Conservation (phyloP, 768 basidiomycete species). For the Russula ochroleuca region DNA sequence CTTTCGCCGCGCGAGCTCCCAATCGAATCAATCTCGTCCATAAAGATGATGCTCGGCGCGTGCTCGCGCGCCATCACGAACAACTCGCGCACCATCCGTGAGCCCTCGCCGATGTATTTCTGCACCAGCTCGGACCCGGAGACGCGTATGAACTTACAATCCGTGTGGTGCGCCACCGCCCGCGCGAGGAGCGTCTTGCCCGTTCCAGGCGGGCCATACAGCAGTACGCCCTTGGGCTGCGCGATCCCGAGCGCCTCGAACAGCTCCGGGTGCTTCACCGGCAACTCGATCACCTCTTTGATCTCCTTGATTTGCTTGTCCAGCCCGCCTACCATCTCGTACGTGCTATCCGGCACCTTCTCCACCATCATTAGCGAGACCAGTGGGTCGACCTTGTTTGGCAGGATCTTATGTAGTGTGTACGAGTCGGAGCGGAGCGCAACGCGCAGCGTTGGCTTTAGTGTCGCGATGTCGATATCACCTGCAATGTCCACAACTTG, state of each 20-base stretch:
- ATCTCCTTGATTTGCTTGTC: conserved; percentile 99
- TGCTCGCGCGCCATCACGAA: conserved; percentile 99
- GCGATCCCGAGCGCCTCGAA: conserved; percentile 96
- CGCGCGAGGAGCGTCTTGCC: conserved; percentile 94
- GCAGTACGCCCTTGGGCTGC: conserved; percentile 92
- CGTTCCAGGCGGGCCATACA: conserved; percentile 95
- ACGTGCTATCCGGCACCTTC: conserved; percentile 98
- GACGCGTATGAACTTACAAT: conserved; percentile 96
- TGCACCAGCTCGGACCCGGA: conserved; percentile 92
- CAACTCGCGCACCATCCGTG: conserved; percentile 92
- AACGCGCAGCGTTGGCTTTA: conserved; percentile 86
- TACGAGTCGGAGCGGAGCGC: conserved; percentile 96
- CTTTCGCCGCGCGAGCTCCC: conserved; percentile 86
- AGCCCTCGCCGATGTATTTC: conserved; percentile 98
- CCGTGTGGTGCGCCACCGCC: conserved; percentile 95
- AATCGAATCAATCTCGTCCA: conserved; percentile 99
- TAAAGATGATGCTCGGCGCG: conserved; percentile 97
- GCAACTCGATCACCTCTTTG: conserved; percentile 97
- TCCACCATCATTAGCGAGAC: conserved; percentile 99
- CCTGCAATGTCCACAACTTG: conserved; percentile 90
- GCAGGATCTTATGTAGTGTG: conserved; percentile 93
- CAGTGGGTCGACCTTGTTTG: conserved; percentile 96
- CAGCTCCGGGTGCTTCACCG: conserved; percentile 92
- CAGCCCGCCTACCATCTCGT: conserved; percentile 99
- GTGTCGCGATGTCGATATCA: conserved; percentile 72